phyloP scores from a whole-genome alignment of 495 filamentous ascomycete genomes.

The Delitschia confertaspora region DNA sequence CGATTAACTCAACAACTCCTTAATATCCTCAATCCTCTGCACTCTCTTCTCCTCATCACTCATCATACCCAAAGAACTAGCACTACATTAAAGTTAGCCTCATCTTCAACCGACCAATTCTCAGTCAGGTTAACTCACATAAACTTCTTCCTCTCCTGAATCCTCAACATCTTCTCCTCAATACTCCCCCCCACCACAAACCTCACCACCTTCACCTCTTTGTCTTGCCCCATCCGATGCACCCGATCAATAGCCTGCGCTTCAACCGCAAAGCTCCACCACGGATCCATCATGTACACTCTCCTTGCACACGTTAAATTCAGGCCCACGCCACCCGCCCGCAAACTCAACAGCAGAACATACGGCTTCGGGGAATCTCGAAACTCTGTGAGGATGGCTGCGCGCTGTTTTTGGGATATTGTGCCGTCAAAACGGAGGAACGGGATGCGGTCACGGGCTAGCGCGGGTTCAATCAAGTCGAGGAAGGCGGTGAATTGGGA shows the following conservation, averaged over 20 bases:
- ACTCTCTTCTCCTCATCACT: constrained; percentile 85
- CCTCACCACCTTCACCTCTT: constrained; percentile 72
- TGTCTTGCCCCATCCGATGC: constrained; percentile 93
- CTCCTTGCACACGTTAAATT: constrained; percentile 81
- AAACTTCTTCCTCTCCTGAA: constrained; percentile 94
- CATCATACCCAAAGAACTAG: constrained; percentile 87
- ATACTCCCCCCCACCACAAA: constrained; percentile 88
- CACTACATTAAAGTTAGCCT: constrained; percentile 44
- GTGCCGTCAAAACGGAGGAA: constrained; percentile 84
- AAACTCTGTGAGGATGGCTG: constrained; percentile 67
- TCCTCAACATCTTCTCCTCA: constrained; percentile 84
- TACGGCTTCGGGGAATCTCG: constrained; percentile 37
- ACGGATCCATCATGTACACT: constrained; percentile 98
- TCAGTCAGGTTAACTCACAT: constrained; percentile 51
- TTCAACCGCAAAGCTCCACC: constrained; percentile 97
- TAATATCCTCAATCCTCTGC: constrained; percentile 89
- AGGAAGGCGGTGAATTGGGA: constrained; percentile 96
- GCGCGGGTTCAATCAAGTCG: constrained; percentile 73
- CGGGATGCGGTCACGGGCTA: constrained; percentile 59
- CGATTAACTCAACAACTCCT: constrained; percentile 78
- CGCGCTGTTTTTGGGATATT: constrained; percentile 76
- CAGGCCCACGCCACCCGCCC: constrained; percentile 87
- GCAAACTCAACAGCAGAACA: constrained; percentile 73
- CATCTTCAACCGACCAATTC: not conserved
- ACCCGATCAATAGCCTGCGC: constrained; percentile 97